A percentile compares a stretch with the other conserved stretches of the same genome.
These are phyloP conservation scores for Pseudopyricularia javanii DNA, from an alignment of 2,329 filamentous ascomycete species.

Conservation along the genomic window DNA sequence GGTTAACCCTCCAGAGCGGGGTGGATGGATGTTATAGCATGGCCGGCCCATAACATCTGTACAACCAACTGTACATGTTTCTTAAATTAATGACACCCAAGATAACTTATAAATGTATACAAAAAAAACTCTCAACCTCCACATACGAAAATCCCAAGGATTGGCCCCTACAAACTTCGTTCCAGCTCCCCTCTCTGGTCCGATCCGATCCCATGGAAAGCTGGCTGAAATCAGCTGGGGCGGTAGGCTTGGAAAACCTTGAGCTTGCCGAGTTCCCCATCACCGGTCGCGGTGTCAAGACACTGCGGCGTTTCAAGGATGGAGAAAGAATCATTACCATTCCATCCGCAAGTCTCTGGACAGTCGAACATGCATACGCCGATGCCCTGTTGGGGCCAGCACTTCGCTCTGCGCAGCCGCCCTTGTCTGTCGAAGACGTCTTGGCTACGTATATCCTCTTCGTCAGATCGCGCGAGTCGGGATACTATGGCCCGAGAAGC, in stretches of 20 bases:
- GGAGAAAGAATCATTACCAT: neutral
- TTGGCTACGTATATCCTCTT: neutral
- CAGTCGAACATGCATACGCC: neutral
- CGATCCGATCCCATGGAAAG: neutral
- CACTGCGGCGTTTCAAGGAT: neutral
- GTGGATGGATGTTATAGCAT: too few relatives aligned
- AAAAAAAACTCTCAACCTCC: neutral
- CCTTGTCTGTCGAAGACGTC: neutral
- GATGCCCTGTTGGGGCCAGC: neutral
- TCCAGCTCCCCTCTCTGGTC: neutral
- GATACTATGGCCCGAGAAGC: neutral
- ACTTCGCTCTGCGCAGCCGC: neutral
- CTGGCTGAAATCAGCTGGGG: neutral
- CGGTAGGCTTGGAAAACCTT: neutral
- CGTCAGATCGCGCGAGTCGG: neutral
- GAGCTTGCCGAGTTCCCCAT: neutral
- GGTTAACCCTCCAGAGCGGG: too few relatives aligned
- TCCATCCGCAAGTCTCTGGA: neutral
- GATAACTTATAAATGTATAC: too few relatives aligned
- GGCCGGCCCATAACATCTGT: too few relatives aligned
- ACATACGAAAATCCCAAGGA: neutral
- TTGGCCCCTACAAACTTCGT: too few relatives aligned
- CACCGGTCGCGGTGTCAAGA: neutral
- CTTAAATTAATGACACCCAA: too few relatives aligned
- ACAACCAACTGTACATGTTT: too few relatives aligned